Conservation (phyloP, 257 asterid genomes). For the Solanum dulcamara region DNA sequence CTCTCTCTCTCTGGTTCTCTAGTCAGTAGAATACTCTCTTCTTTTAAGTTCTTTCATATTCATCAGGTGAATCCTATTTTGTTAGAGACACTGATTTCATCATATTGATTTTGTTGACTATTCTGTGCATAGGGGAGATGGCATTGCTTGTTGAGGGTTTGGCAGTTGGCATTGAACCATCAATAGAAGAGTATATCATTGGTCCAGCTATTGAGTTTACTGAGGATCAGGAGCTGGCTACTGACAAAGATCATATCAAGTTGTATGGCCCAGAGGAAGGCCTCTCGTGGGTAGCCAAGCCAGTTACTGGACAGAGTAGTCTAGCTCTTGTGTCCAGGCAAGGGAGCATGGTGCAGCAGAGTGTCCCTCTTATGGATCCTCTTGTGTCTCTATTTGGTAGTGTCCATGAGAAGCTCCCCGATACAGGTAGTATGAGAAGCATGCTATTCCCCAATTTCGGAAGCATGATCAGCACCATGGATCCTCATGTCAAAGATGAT, state of each 20-base stretch:
- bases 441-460: conserved; percentile 81
- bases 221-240: conserved; percentile 31
- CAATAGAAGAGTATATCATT: conserved; percentile 61
- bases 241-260: conserved; percentile 33
- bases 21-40: neutral
- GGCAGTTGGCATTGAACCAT: conserved; percentile 51
- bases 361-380: conserved; percentile 60
- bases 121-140: conserved; percentile 51
- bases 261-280: conserved; percentile 72
- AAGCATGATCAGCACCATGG: conserved; percentile 68
- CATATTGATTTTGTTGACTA: neutral
- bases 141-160: conserved; percentile 71
- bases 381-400: conserved; percentile 73
- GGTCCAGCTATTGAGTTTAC: conserved; percentile 43
- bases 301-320: conserved; percentile 53
- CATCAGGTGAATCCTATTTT: neutral
- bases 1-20: neutral
- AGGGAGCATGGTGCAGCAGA: conserved; percentile 49
- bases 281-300: conserved; percentile 62
- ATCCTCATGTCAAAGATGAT: conserved; percentile 33
- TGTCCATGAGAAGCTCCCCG: conserved; percentile 66
- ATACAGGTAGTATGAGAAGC: conserved; percentile 61
- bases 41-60: neutral
- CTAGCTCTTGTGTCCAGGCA: conserved; percentile 48
- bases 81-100: neutral